Evolutionary conservation across 2,329 filamentous ascomycete genomes (phyloP), one percentile per base, ranked within the genome.

Genomic region (Alternaria sp.): DNA sequence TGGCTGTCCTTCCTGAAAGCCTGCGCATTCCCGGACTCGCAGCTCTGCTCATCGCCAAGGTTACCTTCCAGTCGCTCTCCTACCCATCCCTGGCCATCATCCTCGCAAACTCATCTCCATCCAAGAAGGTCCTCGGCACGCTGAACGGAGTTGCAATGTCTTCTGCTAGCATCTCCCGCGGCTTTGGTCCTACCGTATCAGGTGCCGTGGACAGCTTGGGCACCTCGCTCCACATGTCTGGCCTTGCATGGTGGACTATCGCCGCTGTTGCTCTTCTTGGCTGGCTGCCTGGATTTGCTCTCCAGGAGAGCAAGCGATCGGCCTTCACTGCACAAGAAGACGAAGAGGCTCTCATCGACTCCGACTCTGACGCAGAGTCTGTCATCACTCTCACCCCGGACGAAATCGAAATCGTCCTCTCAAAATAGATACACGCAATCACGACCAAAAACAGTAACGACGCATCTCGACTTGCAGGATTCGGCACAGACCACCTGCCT

Each of bases 81-180:
- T 98, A 97, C 78, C 95, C 95, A 11, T 92, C 91, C 71, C 93
- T 94, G 67, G 90, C 91, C 11, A 96, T 98, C 59, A 87, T 99
- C 58, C 86, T 97, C 30, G 91, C 93, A 61, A 96, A 98, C 78
- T 90, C 93, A 16, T 91, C 94, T 0, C 92, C 93, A 0, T 94
- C 90, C 7, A 90, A 91, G 57, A 86, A 92, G 51, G 91, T 96
- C 1, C 87, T 98, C 2, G 95, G 95, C 3, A 94, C 91, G 0
- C 91, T 99, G 78, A 98, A 98, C 71, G 95, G 95, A 18, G 90
- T 94, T 12, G 94, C 94, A 0, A 93, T 93, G 30, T 97, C 94
- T 2, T 93, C 92, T 2, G 95, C 95, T 4, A 97, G 93, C 75
- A 82, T 97, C 46, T 94, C 90, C 76, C 88, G 95, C 55, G 93